Evolutionary conservation across 108 stramenopile genomes (phyloP).

Genomic region (Cyclotella distinguenda): DNA sequence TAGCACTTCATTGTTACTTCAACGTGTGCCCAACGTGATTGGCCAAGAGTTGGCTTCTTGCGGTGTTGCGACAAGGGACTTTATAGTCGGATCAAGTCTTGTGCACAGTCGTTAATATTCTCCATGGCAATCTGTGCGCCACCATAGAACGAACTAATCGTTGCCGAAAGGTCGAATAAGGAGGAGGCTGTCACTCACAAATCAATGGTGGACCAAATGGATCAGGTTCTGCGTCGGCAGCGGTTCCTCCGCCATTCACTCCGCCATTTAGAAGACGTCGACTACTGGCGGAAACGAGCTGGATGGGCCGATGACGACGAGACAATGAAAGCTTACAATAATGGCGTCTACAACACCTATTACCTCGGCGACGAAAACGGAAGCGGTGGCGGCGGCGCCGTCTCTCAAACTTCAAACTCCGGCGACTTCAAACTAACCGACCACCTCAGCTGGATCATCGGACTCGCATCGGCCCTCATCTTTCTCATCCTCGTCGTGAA

Average conservation of each 20-base stretch:
- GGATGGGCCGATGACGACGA: constrained; percentile 87
- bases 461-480: constrained; percentile 47
- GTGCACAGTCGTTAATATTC: neutral
- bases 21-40: too few relatives aligned
- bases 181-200: neutral
- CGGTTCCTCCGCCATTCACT: constrained; percentile 1
- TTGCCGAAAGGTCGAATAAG: neutral
- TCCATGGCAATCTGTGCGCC: neutral
- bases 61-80: too few relatives aligned
- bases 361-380: constrained; percentile 51
- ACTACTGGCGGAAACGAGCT: constrained; percentile 76
- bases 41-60: too few relatives aligned
- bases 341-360: constrained; percentile 66
- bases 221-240: constrained; percentile 5
- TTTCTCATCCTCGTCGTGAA: constrained; percentile 50
- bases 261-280: constrained; percentile 58
- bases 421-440: neutral
- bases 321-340: constrained; percentile 68
- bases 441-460: constrained; percentile 36
- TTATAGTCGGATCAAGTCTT: too few relatives aligned
- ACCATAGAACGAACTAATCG: neutral
- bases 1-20: too few relatives aligned
- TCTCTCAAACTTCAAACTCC: neutral
- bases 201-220: constrained; percentile 8
- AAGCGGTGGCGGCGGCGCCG: neutral